Evolutionary conservation across 352 stramenopile genomes (phyloP), one percentile per base, ranked within the genome.

Genomic region (Pythium grandisporangium): DNA sequence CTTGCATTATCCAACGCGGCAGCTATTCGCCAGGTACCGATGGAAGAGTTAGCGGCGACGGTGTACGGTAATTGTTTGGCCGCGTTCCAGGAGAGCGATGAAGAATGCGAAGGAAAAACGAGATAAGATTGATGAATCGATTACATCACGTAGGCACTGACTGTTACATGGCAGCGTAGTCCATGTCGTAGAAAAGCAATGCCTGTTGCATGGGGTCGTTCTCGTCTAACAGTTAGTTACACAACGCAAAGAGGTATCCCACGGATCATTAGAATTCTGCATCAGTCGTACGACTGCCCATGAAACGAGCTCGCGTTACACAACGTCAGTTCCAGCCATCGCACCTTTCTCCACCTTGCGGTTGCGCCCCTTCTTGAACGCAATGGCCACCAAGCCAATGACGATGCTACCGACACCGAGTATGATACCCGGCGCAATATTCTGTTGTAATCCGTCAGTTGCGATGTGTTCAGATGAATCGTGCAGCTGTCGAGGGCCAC

Each of bases 91-190:
- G 27, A 32, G 27, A 8, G 10, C 27, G 14, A 32, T 32, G 14
- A 32, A 32, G 27, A 8, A 8, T 32, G 14, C 27, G 27, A 14
- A 14, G 14, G 27, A 14, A 32, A n/a, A n/a, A n/a, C n/a, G n/a
- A n/a, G n/a, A n/a, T n/a, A n/a, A n/a, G n/a, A n/a, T n/a, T n/a
- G n/a, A n/a, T n/a, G n/a, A n/a, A n/a, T n/a, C n/a, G n/a, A n/a
- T n/a, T n/a, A n/a, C n/a, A n/a, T n/a, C n/a, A n/a, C n/a, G n/a
- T n/a, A n/a, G n/a, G n/a, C n/a, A n/a, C n/a, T n/a, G n/a, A 8
- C 27, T 32, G 27, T 59, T 59, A 87, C 46, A 87, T 87, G 21
- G 74, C 74, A 25, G 74, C 74, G 35, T 86, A 86, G 54, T 84
- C 70, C 70, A 86, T 81, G 20, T 87, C 70, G 23, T 57, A 72